Percentiles rank a stretch among this genome's conserved stretches.
These are phyloP conservation scores for Aaosphaeria pasadenensis DNA, from an alignment of 2,329 filamentous ascomycete species.

Conservation along the genomic window DNA sequence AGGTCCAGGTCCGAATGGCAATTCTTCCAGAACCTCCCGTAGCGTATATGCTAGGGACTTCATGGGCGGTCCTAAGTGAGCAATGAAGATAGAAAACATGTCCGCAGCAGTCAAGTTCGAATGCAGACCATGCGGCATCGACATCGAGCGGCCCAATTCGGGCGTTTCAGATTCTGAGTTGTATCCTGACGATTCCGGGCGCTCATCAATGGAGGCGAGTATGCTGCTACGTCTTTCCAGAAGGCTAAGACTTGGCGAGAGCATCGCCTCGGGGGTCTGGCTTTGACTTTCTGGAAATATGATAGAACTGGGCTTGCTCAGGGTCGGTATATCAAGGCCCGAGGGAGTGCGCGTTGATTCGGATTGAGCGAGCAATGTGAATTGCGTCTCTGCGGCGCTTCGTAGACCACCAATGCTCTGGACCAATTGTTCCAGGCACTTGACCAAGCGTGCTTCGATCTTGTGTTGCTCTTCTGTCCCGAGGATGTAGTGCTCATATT, in stretches of 20 bases:
- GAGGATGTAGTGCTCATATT: constrained; percentile 80
- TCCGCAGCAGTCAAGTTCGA: constrained; percentile 61
- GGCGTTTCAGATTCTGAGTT: constrained; percentile 28
- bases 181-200: constrained; percentile 35
- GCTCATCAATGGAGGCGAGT: constrained; percentile 42
- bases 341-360: constrained; percentile 11
- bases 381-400: constrained; percentile 86
- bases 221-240: constrained; percentile 31
- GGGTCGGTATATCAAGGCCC: constrained; percentile 7
- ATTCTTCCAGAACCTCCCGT: constrained; percentile 81
- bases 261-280: constrained; percentile 19
- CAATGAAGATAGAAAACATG: constrained; percentile 89
- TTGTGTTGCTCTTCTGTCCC: constrained; percentile 77
- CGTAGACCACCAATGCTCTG: constrained; percentile 88
- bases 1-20: constrained; percentile 72
- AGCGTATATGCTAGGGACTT: constrained; percentile 92
- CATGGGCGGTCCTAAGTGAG: constrained; percentile 86
- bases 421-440: constrained; percentile 78
- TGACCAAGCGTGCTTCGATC: constrained; percentile 75
- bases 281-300: constrained; percentile 19
- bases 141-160: constrained; percentile 11
- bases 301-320: constrained; percentile 20
- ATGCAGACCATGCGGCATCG: constrained; percentile 23
- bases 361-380: constrained; percentile 72
- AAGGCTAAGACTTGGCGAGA: constrained; percentile 29